Percentiles rank a stretch among this genome's conserved stretches.
These are phyloP conservation scores for Botrytis fabae DNA, from an alignment of 2,329 filamentous ascomycete genomes.

Conservation along the genomic window DNA sequence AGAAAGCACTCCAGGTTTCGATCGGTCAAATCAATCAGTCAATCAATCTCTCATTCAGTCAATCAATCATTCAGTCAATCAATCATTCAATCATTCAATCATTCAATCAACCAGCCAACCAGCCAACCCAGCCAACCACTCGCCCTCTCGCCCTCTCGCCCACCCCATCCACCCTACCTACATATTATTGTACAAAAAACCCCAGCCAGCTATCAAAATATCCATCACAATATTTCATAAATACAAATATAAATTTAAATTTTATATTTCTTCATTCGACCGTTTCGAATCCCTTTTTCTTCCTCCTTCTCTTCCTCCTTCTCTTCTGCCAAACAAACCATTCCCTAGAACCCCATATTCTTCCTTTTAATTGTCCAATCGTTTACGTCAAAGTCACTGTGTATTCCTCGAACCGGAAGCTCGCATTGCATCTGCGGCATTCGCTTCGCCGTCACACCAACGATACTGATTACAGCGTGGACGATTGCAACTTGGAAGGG, in stretches of 20 bases:
- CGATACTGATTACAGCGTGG: constrained; percentile 19
- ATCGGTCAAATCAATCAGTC: background rate
- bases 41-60: background rate
- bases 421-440: constrained; percentile 24
- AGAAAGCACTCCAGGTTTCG: background rate
- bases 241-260: background rate
- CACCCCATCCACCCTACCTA: background rate
- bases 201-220: background rate
- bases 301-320: background rate
- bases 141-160: no score
- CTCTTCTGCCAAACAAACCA: background rate
- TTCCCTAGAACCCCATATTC: background rate
- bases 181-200: background rate
- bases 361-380: constrained; percentile 20
- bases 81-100: no score
- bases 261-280: background rate
- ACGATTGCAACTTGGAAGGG: constrained; percentile 17
- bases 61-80: background rate
- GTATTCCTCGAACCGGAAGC: constrained; percentile 21
- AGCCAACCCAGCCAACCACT: background rate
- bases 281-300: background rate
- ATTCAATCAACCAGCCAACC: background rate
- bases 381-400: constrained; percentile 18
- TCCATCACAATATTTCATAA: background rate
- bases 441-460: constrained; percentile 20